Evolutionary conservation across 441 rosid genomes (phyloP), one percentile per base, ranked within the genome.

Genomic region (Theobroma grandiflorum): DNA sequence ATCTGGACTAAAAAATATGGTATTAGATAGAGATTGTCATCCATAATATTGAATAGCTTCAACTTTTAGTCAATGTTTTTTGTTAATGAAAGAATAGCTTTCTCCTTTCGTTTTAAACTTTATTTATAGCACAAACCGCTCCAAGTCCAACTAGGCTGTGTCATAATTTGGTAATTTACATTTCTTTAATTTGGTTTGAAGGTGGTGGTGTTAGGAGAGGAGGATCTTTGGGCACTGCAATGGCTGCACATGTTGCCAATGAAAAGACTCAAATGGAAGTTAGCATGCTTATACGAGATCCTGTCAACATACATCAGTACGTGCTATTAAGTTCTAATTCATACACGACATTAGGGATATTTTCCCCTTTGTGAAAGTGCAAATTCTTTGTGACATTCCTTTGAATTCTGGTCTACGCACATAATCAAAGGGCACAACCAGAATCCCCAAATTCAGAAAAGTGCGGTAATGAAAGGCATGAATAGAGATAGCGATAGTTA

Each of bases 201-300:
- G 98, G 98, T 95, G 64, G 99, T 91, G 80, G 99, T 95, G 82
- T 93, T 95, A 76, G 98, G 99, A 75, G 99, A 75, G 99, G 99
- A 69, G 99, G 99, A 43, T 95, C 99, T 20, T 95, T 95, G 84
- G 99, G 95, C 79, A 95, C 98, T 0, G 98, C 98, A 72, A 93
- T 95, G 98, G 98, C 98, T 47, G 94, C 99, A 6, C 99, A 95
- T 83, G 88, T 93, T 83, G 99, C 98, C 42, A 85, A 77, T 74
- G 85, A 87, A 82, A 95, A 91, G 87, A 78, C 88, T 12, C 89
- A 90, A 67, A 79, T 95, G 74, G 92, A 94, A 76, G 99, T 95
- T 82, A 85, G 84, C 61, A 86, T 95, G 91, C 97, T 95, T 78
- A 89, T 95, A 10, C 95, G 98, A 55, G 98, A 94, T 85, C 87